A percentile compares a stretch with the other conserved stretches of the same genome.
Conservation (phyloP, 2,329 filamentous ascomycete species). For the Xylaria sp. region DNA sequence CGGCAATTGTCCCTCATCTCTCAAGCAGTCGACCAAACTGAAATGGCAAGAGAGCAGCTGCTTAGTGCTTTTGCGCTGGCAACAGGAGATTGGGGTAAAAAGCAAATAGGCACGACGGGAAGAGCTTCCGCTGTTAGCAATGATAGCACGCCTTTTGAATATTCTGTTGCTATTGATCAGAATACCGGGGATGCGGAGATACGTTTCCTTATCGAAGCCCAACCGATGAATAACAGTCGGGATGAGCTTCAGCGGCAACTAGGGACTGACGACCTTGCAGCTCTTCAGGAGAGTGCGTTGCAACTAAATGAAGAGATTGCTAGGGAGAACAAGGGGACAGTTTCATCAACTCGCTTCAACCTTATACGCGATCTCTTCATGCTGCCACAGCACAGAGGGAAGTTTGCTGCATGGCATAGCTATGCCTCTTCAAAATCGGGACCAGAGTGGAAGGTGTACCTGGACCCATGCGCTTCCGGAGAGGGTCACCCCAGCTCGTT, state of each 20-base stretch:
- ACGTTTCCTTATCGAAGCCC: slow-evolving; percentile 39
- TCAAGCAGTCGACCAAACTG: slow-evolving; percentile 29
- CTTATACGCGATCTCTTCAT: slow-evolving; percentile 18
- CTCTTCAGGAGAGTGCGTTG: slow-evolving; percentile 26
- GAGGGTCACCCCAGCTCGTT: too few species aligned
- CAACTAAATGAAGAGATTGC: slow-evolving; percentile 25
- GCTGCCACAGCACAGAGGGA: slow-evolving; percentile 17
- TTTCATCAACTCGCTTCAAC: slow-evolving; percentile 1
- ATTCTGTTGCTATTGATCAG: slow-evolving; percentile 37
- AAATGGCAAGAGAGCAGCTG: slow-evolving; percentile 10
- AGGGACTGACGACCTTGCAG: not conserved
- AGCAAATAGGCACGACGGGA: slow-evolving; percentile 3
- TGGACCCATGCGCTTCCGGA: too few species aligned
- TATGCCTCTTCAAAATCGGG: too few species aligned
- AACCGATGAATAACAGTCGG: slow-evolving; percentile 1
- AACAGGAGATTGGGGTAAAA: slow-evolving; percentile 28
- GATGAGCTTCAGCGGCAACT: too few species aligned
- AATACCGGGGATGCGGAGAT: slow-evolving; percentile 35
- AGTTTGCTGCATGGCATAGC: slow-evolving; percentile 36
- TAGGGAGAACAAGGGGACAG: slow-evolving; percentile 27
- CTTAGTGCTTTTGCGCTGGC: slow-evolving; percentile 25
- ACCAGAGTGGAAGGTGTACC: too few species aligned
- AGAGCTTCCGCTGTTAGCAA: slow-evolving; percentile 38
- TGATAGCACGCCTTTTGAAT: slow-evolving; percentile 37
- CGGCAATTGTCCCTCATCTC: slow-evolving; percentile 35